Conservation (phyloP, 495 filamentous ascomycete genomes). For the Aspergillus conjunctus region DNA sequence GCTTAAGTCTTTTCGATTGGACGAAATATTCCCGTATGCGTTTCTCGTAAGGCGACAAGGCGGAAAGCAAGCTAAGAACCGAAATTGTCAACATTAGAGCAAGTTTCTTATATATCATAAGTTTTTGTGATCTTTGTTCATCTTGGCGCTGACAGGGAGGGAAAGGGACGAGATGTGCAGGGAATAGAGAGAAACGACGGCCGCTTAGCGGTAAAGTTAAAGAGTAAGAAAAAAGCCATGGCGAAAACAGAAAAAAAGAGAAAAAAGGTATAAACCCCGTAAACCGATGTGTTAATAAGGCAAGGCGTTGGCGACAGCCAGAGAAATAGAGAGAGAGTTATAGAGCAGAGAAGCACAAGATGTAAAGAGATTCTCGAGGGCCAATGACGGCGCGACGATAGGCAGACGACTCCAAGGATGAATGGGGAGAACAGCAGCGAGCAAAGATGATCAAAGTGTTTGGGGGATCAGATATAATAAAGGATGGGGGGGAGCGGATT, state of each 20-base stretch:
- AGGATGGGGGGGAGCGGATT: constrained; percentile 19
- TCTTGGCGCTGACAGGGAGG: constrained; percentile 27
- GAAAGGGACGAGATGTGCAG: constrained; percentile 21
- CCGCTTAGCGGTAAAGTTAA: constrained; percentile 15
- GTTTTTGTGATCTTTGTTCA: constrained; percentile 27
- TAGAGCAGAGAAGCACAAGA: constrained; percentile 21
- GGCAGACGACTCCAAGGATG: constrained; percentile 19
- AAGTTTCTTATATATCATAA: constrained; percentile 31
- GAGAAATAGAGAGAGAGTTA: constrained; percentile 19
- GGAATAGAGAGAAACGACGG: constrained; percentile 12
- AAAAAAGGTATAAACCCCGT: constrained; percentile 23
- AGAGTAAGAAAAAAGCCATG: constrained; percentile 15
- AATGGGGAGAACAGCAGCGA: constrained; percentile 27
- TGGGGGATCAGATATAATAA: constrained; percentile 19
- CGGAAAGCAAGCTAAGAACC: constrained; percentile 39
- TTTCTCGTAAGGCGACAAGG: constrained; percentile 10
- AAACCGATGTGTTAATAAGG: constrained; percentile 24
- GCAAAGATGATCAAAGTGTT: constrained; percentile 22
- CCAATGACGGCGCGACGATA: constrained; percentile 30
- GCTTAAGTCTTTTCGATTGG: not conserved
- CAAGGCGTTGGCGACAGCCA: constrained; percentile 25
- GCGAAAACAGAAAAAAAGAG: constrained; percentile 15
- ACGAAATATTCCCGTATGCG: constrained; percentile 6
- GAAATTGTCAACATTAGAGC: constrained; percentile 46
- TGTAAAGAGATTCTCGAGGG: constrained; percentile 24